Evolutionary conservation across 1,284 basidiomycete genomes (phyloP).

Genomic region (Boletellus dicymbophilus): DNA sequence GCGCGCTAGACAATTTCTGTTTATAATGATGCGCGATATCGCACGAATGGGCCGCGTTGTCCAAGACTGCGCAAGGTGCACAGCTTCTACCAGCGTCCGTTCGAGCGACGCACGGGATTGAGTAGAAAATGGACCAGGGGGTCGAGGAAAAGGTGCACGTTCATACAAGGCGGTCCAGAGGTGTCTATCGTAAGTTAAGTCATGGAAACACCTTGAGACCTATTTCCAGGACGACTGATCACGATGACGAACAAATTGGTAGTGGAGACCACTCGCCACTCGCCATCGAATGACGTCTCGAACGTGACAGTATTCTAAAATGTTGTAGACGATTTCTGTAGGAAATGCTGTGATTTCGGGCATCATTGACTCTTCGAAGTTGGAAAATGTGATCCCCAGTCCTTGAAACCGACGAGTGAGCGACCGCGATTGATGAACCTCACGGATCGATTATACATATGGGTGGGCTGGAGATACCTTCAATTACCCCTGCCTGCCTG

Average conservation of each 20-base stretch:
- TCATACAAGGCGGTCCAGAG: slow-evolving; percentile 6
- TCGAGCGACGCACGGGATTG: neutral
- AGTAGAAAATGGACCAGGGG: neutral
- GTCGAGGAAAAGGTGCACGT: neutral
- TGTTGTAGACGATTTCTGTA: neutral
- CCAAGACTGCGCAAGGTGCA: slow-evolving; percentile 5
- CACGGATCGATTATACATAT: too few species aligned
- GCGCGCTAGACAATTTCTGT: neutral
- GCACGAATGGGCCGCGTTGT: neutral
- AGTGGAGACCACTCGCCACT: neutral
- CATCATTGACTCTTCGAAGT: too few species aligned
- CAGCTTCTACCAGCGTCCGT: neutral
- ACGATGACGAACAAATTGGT: neutral
- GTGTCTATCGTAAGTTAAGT: neutral
- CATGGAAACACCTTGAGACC: neutral
- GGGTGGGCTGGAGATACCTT: too few species aligned
- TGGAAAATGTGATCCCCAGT: too few species aligned
- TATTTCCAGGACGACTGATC: too few species aligned
- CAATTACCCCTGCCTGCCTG: too few species aligned
- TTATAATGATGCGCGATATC: neutral
- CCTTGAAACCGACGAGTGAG: too few species aligned
- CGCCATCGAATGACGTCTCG: neutral
- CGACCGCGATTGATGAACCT: too few species aligned
- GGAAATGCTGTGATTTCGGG: too few species aligned
- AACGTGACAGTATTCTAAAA: neutral